These are phyloP conservation scores for Exophiala xenobiotica DNA, from an alignment of 2,329 filamentous ascomycete species.

Conservation along the genomic window DNA sequence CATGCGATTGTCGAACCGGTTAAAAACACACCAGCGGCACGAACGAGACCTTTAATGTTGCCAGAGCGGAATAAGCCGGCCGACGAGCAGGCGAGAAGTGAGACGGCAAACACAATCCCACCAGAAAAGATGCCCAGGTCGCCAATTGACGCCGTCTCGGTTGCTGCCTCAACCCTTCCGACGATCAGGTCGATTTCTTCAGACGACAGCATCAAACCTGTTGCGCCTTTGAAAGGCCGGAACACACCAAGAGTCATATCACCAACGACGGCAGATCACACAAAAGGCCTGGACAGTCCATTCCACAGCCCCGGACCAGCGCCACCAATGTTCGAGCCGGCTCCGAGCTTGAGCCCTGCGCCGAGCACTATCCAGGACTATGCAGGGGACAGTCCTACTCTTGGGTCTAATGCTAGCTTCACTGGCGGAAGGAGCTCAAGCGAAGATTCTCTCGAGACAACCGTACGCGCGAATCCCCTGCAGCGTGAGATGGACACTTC, in stretches of 20 bases:
- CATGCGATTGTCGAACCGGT: constrained; percentile 64
- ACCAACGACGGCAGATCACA: constrained; percentile 16
- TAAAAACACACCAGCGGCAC: constrained; percentile 57
- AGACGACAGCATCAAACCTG: constrained; percentile 43
- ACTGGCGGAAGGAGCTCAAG: constrained; percentile 17
- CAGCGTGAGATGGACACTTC: constrained; percentile 22
- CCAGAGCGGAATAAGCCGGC: constrained; percentile 27
- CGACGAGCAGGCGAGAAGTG: constrained; percentile 6
- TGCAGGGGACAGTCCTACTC: constrained; percentile 22
- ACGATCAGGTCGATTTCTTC: constrained; percentile 27
- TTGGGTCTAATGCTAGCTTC: constrained; percentile 15
- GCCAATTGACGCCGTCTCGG: constrained; percentile 32
- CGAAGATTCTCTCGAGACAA: constrained; percentile 14
- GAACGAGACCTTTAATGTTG: constrained; percentile 34
- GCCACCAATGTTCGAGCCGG: constrained; percentile 2
- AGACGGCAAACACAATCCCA: not conserved
- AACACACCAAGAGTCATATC: constrained; percentile 35
- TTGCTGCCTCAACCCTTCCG: constrained; percentile 34
- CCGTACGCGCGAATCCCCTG: constrained; percentile 17
- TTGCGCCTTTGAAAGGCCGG: constrained; percentile 44
- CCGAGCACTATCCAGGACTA: constrained; percentile 14
- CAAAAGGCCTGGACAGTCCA: constrained; percentile 17
- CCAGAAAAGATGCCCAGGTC: constrained; percentile 12
- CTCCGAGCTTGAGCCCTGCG: constrained; percentile 16
- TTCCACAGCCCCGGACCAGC: constrained; percentile 23